phyloP scores from a whole-genome alignment of 306 rosid species.

The Cucurbita ficifolia region DNA sequence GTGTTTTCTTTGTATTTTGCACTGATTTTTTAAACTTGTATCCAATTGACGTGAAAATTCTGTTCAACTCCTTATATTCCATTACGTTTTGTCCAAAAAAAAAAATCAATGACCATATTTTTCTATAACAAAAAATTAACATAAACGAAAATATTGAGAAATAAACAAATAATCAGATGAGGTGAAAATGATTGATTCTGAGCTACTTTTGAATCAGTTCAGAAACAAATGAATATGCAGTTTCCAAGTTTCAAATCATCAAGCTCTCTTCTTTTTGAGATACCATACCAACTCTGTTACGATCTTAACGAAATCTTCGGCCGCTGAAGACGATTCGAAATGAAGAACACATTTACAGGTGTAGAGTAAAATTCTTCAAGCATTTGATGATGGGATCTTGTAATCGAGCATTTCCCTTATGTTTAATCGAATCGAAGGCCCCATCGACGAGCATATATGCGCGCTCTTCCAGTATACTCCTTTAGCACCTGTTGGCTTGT shows the following conservation, averaged over 20 bases:
- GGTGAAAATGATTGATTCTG: neutral
- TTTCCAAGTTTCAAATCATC: neutral
- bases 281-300: neutral
- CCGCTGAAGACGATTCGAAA: neutral
- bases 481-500: constrained; percentile 87
- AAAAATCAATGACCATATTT: neutral
- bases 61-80: neutral
- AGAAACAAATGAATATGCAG: neutral
- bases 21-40: too few species aligned
- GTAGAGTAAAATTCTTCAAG: constrained; percentile 18
- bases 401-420: constrained; percentile 82
- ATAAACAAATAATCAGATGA: neutral
- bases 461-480: constrained; percentile 99
- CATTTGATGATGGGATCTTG: constrained; percentile 38
- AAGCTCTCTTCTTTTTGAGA: neutral
- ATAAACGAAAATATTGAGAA: neutral
- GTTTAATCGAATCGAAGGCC: constrained; percentile 79
- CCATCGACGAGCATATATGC: constrained; percentile 90
- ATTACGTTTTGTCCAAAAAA: neutral
- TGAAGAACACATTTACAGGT: constrained; percentile 41
- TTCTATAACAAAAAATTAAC: neutral
- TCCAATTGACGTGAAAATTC: too few species aligned
- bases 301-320: neutral
- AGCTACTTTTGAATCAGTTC: neutral
- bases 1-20: too few species aligned